Evolutionary conservation across 768 basidiomycete genomes (phyloP).

Genomic region (Favolaschia claudopus): DNA sequence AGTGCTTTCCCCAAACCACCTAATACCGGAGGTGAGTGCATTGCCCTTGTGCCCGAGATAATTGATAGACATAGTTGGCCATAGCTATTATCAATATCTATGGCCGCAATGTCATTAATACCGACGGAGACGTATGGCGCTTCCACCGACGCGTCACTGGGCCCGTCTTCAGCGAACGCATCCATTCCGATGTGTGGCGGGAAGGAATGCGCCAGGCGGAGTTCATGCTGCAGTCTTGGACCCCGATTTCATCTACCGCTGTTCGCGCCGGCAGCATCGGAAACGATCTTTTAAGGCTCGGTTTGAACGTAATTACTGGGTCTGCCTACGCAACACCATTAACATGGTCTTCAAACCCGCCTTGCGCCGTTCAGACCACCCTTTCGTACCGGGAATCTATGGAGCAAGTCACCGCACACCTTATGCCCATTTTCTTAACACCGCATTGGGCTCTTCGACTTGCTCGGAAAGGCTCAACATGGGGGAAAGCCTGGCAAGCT

Average conservation of each 20-base stretch:
- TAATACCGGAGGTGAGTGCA: constrained; percentile 17
- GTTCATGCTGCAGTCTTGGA: constrained; percentile 14
- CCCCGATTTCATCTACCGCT: background rate
- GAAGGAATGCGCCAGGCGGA: constrained; percentile 1
- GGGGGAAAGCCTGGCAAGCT: constrained; percentile 20
- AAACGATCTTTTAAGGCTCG: constrained; percentile 6
- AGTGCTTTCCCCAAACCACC: constrained; percentile 16
- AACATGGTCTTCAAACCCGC: constrained; percentile 3
- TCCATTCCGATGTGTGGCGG: constrained; percentile 17
- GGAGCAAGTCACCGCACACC: constrained; percentile 16
- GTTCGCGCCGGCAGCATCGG: background rate
- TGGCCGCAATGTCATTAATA: constrained; percentile 19
- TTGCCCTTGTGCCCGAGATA: background rate
- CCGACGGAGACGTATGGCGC: constrained; percentile 17
- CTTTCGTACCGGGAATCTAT: constrained; percentile 13
- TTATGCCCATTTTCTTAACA: constrained; percentile 17
- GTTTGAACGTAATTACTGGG: constrained; percentile 18
- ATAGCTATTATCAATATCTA: constrained; percentile 18
- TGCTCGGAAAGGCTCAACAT: background rate
- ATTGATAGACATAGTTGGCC: background rate
- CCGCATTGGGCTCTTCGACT: constrained; percentile 8
- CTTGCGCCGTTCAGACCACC: background rate
- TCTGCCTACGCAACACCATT: constrained; percentile 16
- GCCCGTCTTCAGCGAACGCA: constrained; percentile 19
- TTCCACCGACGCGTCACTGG: constrained; percentile 19